These are phyloP conservation scores for Lactarius hengduanensis DNA, from an alignment of 768 basidiomycete species.

Conservation along the genomic window DNA sequence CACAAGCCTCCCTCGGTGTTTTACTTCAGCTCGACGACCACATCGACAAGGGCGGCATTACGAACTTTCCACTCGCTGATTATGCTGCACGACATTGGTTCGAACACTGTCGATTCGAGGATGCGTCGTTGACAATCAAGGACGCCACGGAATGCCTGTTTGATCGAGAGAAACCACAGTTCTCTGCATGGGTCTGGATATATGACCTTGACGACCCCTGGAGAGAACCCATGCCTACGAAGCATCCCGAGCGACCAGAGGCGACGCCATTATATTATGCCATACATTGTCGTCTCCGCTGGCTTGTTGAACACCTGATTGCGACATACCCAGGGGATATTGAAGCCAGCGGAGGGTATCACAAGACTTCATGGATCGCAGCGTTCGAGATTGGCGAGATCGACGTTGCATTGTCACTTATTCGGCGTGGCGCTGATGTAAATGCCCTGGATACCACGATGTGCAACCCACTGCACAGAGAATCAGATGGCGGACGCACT, in stretches of 20 bases:
- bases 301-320: background rate
- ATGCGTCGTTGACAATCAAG: background rate
- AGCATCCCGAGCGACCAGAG: background rate
- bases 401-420: background rate
- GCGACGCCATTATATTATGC: constrained; percentile 12
- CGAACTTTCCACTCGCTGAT: background rate
- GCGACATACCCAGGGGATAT: background rate
- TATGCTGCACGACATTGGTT: constrained; percentile 9
- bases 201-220: constrained; percentile 2
- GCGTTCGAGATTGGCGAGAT: background rate
- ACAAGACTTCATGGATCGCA: background rate
- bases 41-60: background rate
- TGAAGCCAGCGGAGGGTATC: background rate
- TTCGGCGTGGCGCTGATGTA: background rate
- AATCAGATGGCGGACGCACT: no score
- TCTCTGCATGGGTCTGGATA: constrained; percentile 7
- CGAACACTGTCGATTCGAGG: background rate
- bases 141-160: background rate
- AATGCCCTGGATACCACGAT: no score
- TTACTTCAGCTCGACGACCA: constrained; percentile 3
- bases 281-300: background rate
- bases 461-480: no score
- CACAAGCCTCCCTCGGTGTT: background rate
- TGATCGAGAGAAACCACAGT: background rate
- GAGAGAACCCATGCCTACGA: background rate